phyloP scores from a whole-genome alignment of 1,284 basidiomycete species.

The Ceratorhiza oryzae-sativae region DNA sequence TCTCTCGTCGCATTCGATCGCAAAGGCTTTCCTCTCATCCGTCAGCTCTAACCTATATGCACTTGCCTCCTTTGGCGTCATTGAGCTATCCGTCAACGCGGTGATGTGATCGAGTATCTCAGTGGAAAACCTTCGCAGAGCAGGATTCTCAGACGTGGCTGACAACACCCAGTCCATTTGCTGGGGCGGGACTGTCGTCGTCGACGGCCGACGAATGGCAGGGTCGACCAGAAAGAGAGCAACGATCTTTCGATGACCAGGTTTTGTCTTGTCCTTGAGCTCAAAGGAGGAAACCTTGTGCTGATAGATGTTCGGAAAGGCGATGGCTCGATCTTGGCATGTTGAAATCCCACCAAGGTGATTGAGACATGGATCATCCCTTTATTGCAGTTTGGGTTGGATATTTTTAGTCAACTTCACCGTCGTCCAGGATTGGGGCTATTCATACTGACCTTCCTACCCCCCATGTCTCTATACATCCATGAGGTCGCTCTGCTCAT shows the following conservation, averaged over 20 bases:
- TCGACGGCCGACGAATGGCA: slow-evolving; percentile 53
- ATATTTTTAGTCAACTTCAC: too few species aligned
- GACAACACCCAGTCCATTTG: slow-evolving; percentile 52
- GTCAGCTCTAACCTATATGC: slow-evolving; percentile 48
- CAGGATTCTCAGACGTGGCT: slow-evolving; percentile 33
- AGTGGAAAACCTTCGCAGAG: slow-evolving; percentile 43
- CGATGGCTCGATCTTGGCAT: slow-evolving; percentile 52
- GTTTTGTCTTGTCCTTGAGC: slow-evolving; percentile 54
- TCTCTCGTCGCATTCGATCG: background rate
- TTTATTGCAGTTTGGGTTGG: too few species aligned
- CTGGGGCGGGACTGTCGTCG: slow-evolving; percentile 57
- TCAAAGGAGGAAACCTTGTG: slow-evolving; percentile 56
- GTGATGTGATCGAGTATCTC: slow-evolving; percentile 46
- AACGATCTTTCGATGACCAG: slow-evolving; percentile 60
- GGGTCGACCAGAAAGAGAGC: slow-evolving; percentile 62
- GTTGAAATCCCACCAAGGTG: slow-evolving; percentile 52
- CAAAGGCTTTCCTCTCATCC: slow-evolving; percentile 47
- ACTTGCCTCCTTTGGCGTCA: slow-evolving; percentile 49
- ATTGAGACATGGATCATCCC: slow-evolving; percentile 38
- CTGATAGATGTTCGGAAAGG: slow-evolving; percentile 59
- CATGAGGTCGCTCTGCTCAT: slow-evolving; percentile 28
- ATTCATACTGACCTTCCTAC: slow-evolving; percentile 19
- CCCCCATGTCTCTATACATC: slow-evolving; percentile 32
- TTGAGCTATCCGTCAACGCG: slow-evolving; percentile 43
- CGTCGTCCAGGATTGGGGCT: background rate